Base-by-base conservation (phyloP, 805 yeast genomes). In the Blastobotrys muscicola region DNA sequence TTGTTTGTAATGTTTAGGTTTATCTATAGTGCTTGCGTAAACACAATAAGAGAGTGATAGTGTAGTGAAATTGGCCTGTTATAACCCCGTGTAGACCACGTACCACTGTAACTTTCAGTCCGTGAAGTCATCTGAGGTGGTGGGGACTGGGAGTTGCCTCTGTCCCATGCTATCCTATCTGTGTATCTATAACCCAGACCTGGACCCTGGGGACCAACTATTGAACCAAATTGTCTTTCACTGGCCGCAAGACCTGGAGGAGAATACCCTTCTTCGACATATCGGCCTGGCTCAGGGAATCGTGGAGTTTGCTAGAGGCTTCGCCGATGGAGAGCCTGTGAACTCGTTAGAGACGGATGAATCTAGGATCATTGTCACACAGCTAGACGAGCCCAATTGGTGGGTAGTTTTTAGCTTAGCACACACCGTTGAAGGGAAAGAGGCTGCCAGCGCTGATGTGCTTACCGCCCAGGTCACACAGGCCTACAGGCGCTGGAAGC, bases 201-300 rank as follows among this genome's bases (percentile, higher is more conserved):
- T 60, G 37, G 60, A 60, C 12, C 47, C 49, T 1, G 71, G 62
- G 30, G 59, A 54, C 2, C 64, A 62, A 38, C 50, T 64, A 5
- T 54, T 56, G 20, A 56, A 60, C 34, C 64, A 68, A 46, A 49
- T 71, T 15, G 48, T 71, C 36, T 59, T 56, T 43, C 66, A 53
- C 49, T 66, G 59, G 50, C 40, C 42, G 14, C 30, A 45, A 3
- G 47, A 44, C 9, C 30, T 15, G 15, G 43, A 34, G n/a, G 35
- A 33, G 15, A 62, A 68, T 47, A 64, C 58, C 5, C 62, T 67
- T 47, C 50, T 69, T 31, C 51, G 67, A 23, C 61, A 59, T 15
- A 58, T 71, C 13, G 75, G 76, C 1, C 52, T 71, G 29, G 58
- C 71, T 3, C 70, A 70, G 42, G 76, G 73, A 2, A 50, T 66